Evolutionary conservation across 352 stramenopile genomes (phyloP), one percentile per base, ranked within the genome.

Genomic region (Aphanomyces euteiches): DNA sequence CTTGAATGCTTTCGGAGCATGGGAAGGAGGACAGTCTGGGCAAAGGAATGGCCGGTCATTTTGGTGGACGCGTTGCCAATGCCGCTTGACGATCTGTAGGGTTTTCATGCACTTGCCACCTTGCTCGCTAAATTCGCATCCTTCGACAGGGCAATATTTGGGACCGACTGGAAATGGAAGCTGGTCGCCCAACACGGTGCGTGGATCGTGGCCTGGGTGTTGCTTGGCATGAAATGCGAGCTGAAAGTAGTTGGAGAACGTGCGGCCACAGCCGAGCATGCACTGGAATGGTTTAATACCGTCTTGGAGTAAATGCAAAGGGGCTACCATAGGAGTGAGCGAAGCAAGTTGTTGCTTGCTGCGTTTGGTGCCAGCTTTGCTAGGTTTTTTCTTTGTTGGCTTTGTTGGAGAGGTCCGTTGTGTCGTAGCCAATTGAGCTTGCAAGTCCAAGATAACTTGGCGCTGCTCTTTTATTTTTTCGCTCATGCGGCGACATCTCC

Each of bases 181-280:
- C 56, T 90, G 79, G 10, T 65, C 48, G 28, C 76, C 75, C 43
- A 77, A 73, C 7, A 88, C 78, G 47, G 80, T 64, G 3, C 64
- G 45, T 28, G 81, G 74, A 2, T 74, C 59, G 15, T 45, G 45
- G 4, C 71, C 72, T 5, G 80, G 75, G 57, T 90, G 80, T 72
- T 88, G 79, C 67, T 90, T 90, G 38, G 68, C 78, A 56, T 90
- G 81, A 69, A 88, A 90, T 7, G 79, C 79, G n/a, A 90, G 78
- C 69, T 90, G 82, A 66, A 85, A 90, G 66, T 81, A 90, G 56
- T 88, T 90, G 67, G 78, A 71, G 71, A 88, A 88, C 21, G 21
- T 45, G 36, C 76, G 79, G 28, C 81, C 81, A 47, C 72, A 63
- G 59, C 80, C 86, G 21, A 88, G 75, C 56, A 75, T 77, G 76